Percentiles rank a stretch among this genome's conserved stretches.
Conservation (phyloP, 805 yeast genomes). For the Metschnikowia kunwiensis region DNA sequence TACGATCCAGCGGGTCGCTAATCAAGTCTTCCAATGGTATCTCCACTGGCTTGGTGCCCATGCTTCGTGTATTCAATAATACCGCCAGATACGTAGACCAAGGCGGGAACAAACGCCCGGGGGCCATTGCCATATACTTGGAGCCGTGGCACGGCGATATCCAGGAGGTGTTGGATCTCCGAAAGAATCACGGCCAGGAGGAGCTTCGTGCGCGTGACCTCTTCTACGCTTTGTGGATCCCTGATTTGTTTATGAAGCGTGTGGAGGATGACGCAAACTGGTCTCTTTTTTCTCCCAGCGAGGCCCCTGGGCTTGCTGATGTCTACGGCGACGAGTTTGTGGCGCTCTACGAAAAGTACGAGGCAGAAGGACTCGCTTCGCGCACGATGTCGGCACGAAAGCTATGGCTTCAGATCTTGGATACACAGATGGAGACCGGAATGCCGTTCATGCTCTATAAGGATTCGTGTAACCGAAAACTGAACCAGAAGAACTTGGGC, state of each 20-base stretch:
- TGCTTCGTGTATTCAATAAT: constrained; percentile 91
- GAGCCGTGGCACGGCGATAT: constrained; percentile 98
- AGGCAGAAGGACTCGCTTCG: constrained; percentile 60
- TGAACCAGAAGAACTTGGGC: constrained; percentile 91
- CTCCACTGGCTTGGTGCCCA: constrained; percentile 92
- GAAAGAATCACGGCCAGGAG: constrained; percentile 94
- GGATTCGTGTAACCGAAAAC: constrained; percentile 83
- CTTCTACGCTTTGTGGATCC: constrained; percentile 91
- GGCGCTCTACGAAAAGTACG: constrained; percentile 67
- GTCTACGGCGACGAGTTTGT: constrained; percentile 83
- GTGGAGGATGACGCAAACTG: constrained; percentile 77
- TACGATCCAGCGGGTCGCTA: constrained; percentile 81
- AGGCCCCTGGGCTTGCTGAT: constrained; percentile 82
- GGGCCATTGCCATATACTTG: constrained; percentile 89
- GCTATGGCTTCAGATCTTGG: constrained; percentile 84
- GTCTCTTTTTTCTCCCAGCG: constrained; percentile 88
- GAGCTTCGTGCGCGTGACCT: constrained; percentile 91
- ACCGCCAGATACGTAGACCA: constrained; percentile 97
- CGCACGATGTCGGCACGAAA: constrained; percentile 75
- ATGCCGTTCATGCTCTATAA: constrained; percentile 93
- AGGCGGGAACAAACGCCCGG: constrained; percentile 98
- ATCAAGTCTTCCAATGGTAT: constrained; percentile 92
- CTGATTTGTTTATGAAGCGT: constrained; percentile 90
- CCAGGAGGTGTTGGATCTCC: constrained; percentile 77
- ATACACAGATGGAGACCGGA: constrained; percentile 95